A percentile compares a stretch with the other conserved stretches of the same genome.
Evolutionary conservation across 2,329 filamentous ascomycete genomes (phyloP).

Genomic region (Ilyonectria mors-panacis): DNA sequence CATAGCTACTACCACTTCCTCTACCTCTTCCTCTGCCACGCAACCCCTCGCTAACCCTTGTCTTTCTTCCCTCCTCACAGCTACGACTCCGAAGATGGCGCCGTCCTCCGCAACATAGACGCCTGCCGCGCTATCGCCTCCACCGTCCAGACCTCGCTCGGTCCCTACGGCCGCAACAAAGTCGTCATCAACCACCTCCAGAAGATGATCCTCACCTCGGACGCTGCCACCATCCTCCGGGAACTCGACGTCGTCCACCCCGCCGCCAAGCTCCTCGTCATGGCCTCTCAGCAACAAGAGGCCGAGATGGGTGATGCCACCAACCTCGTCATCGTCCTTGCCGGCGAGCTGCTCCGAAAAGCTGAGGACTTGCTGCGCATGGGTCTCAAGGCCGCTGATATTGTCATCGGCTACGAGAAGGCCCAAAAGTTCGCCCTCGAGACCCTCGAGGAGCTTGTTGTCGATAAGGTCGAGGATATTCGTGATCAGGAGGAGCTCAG

Average conservation of each 20-base stretch:
- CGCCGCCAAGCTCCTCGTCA: slow-evolving; percentile 96
- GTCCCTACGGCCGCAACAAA: slow-evolving; percentile 98
- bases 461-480: slow-evolving; percentile 92
- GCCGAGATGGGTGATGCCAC: slow-evolving; percentile 99
- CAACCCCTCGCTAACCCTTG: slow-evolving; percentile 14
- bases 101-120: slow-evolving; percentile 98
- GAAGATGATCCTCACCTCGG: slow-evolving; percentile 99
- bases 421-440: slow-evolving; percentile 91
- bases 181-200: slow-evolving; percentile 99
- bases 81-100: slow-evolving; percentile 99
- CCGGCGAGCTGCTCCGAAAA: slow-evolving; percentile 95
- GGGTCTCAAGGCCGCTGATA: slow-evolving; percentile 98
- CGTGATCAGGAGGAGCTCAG: slow-evolving; percentile 85
- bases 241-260: slow-evolving; percentile 99
- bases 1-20: neutral
- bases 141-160: slow-evolving; percentile 96
- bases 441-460: slow-evolving; percentile 86
- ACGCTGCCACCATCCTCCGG: slow-evolving; percentile 95
- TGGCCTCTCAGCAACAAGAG: slow-evolving; percentile 99
- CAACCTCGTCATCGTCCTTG: slow-evolving; percentile 95
- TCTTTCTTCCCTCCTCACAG: slow-evolving; percentile 61
- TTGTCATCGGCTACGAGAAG: slow-evolving; percentile 95
- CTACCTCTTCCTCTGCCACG: neutral
- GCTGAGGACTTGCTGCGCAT: slow-evolving; percentile 96
- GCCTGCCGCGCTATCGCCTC: slow-evolving; percentile 96